Evolutionary conservation across 768 basidiomycete genomes (phyloP), one percentile per base, ranked within the genome.

Genomic region (Pulveroboletus sp.): DNA sequence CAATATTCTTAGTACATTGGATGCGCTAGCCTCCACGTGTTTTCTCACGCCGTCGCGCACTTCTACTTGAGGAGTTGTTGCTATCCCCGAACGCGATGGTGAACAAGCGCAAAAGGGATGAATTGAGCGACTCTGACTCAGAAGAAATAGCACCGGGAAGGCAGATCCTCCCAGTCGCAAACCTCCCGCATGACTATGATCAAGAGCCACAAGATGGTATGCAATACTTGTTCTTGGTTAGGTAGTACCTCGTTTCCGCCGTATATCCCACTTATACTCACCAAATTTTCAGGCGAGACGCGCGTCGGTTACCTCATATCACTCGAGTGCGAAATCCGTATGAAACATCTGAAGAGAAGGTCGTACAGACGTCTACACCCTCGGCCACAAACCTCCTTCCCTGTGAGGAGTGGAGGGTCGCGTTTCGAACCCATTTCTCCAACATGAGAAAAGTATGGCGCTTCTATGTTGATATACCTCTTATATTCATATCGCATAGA

Each of bases 91-190:
- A 23, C 44, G 20, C 51, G 31, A 70, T 64, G 58, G 55, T 19
- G 47, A 62, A 58, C 59, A 86, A 86, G 68, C 80, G 82, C 57
- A 86, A 82, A 64, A 67, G 77, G 56, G 71, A 73, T 6, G 73
- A 79, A 11, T 38, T 61, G 3, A 75, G 77, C 17, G 75, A 76
- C 57, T 77, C 73, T 6, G 82, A 84, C 38, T 78, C 80, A 8
- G 85, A 87, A 0, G 81, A 84, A 43, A 72, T 77, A 14, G 64
- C 75, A 8, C 76, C 80, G 43, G 87, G 87, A 36, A 80, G 71
- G 54, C 88, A 89, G 67, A 85, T 79, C 22, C 74, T 92, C 4
- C 89, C 89, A 16, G 86, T 92, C n/a, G 89, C 89, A 17, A 76
- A 82, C 59, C 76, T 92, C 43, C 86, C 88, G n/a, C 62, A 70